A percentile compares a stretch with the other conserved stretches of the same genome.
These are phyloP conservation scores for Cystobasidium sp. DNA, from an alignment of 1,284 basidiomycete species.

Conservation along the genomic window DNA sequence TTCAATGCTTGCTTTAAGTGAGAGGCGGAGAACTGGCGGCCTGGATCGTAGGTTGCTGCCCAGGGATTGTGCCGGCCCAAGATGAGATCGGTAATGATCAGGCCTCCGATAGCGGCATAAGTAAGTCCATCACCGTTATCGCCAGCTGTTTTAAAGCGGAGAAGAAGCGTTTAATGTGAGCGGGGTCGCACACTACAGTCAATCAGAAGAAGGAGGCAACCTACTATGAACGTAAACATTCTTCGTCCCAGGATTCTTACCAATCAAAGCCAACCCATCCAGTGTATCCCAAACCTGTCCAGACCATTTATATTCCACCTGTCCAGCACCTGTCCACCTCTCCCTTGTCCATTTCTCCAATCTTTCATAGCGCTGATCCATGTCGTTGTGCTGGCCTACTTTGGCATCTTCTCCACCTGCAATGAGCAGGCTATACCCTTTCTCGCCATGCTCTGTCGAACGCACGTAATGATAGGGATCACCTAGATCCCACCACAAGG, in stretches of 20 bases:
- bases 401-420: slow-evolving; percentile 24
- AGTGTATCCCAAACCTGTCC: slow-evolving; percentile 28
- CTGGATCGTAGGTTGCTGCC: slow-evolving; percentile 17
- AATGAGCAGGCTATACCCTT: slow-evolving; percentile 17
- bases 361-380: slow-evolving; percentile 26
- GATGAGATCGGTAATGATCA: slow-evolving; percentile 12
- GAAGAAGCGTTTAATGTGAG: not conserved
- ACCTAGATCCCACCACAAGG: slow-evolving; percentile 19
- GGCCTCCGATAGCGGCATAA: slow-evolving; percentile 17
- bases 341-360: slow-evolving; percentile 28
- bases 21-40: slow-evolving; percentile 22
- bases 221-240: slow-evolving; percentile 32
- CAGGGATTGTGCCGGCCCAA: slow-evolving; percentile 17
- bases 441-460: slow-evolving; percentile 10
- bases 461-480: slow-evolving; percentile 28
- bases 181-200: not conserved
- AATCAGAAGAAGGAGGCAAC: not conserved
- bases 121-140: slow-evolving; percentile 26
- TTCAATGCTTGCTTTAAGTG: slow-evolving; percentile 16
- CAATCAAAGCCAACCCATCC: slow-evolving; percentile 16
- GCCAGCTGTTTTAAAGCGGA: not conserved
- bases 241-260: slow-evolving; percentile 25
- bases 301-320: slow-evolving; percentile 15
- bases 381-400: slow-evolving; percentile 30
- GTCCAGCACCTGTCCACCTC: slow-evolving; percentile 13